Evolutionary conservation across 306 rosid genomes (phyloP).

Genomic region (Quercus engelmannii): DNA sequence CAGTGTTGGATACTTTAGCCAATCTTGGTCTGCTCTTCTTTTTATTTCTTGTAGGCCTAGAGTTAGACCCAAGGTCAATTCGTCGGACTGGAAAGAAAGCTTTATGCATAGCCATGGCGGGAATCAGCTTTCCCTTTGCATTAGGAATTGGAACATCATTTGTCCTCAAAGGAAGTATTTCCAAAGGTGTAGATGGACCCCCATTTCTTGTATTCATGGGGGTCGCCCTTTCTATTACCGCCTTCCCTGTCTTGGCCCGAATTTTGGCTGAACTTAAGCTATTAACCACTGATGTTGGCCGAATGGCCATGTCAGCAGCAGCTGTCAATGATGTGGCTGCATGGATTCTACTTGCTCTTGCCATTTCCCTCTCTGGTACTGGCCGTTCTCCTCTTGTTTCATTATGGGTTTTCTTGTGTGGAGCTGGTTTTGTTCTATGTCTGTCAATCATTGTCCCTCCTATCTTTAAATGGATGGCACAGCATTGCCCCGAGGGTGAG

Average conservation of each 20-base stretch:
- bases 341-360: constrained; percentile 93
- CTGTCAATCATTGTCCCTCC: constrained; percentile 44
- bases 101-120: constrained; percentile 52
- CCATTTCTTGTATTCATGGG: constrained; percentile 73
- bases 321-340: constrained; percentile 93
- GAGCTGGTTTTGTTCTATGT: constrained; percentile 48
- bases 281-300: constrained; percentile 68
- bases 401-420: constrained; percentile 75
- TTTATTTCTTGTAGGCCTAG: constrained; percentile 58
- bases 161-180: constrained; percentile 42
- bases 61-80: constrained; percentile 47
- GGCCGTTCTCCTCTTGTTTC: constrained; percentile 57
- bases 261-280: constrained; percentile 87
- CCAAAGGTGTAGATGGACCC: constrained; percentile 40
- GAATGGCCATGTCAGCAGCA: constrained; percentile 91
- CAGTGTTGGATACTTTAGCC: constrained; percentile 63
- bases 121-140: constrained; percentile 56
- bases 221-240: constrained; percentile 71
- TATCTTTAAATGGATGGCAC: constrained; percentile 59
- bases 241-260: constrained; percentile 92
- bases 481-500: constrained; percentile 67
- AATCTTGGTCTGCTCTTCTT: constrained; percentile 73
- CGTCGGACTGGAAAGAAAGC: constrained; percentile 58
- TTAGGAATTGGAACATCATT: constrained; percentile 69
- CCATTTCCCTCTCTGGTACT: constrained; percentile 67